Evolutionary conservation across 2,329 filamentous ascomycete species (phyloP).

Genomic region (Bipolaris sorokiniana): DNA sequence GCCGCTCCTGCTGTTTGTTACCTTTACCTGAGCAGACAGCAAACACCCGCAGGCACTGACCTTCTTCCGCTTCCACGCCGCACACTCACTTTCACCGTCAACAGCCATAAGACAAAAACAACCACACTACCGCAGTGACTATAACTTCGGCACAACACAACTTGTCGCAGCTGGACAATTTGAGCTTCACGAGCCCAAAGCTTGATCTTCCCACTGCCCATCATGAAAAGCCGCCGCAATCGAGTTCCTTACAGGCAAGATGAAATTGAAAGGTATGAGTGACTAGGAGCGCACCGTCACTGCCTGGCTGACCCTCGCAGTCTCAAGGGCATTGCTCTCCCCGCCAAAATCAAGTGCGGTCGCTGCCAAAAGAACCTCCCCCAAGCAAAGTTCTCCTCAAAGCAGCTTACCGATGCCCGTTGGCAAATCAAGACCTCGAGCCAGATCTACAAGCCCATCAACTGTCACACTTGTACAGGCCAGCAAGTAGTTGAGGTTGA

Average conservation of each 20-base stretch:
- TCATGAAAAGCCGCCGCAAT: slow-evolving; percentile 8
- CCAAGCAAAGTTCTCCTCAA: slow-evolving; percentile 53
- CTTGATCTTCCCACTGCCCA: neutral
- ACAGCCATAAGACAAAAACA: neutral
- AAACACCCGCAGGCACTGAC: neutral
- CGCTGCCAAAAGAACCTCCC: slow-evolving; percentile 53
- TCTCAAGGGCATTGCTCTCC: slow-evolving; percentile 29
- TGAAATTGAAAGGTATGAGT: slow-evolving; percentile 21
- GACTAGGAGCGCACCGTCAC: neutral
- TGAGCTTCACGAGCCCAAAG: neutral
- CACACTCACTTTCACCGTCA: neutral
- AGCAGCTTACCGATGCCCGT: slow-evolving; percentile 51
- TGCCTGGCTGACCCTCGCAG: slow-evolving; percentile 8
- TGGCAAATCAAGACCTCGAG: slow-evolving; percentile 18
- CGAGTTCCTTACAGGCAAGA: slow-evolving; percentile 16
- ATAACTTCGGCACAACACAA: no score
- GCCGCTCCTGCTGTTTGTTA: neutral
- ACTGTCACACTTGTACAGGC: slow-evolving; percentile 56
- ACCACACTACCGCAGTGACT: no score
- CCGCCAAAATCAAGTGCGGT: slow-evolving; percentile 52
- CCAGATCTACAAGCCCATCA: slow-evolving; percentile 35
- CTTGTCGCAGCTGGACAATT: no score
- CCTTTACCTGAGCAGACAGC: no score
- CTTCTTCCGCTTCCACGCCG: neutral
- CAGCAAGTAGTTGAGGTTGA: slow-evolving; percentile 54